Evolutionary conservation across 78 protist species (phyloP), one percentile per base, ranked within the genome.

Genomic region (Speleostelium caveatum): DNA sequence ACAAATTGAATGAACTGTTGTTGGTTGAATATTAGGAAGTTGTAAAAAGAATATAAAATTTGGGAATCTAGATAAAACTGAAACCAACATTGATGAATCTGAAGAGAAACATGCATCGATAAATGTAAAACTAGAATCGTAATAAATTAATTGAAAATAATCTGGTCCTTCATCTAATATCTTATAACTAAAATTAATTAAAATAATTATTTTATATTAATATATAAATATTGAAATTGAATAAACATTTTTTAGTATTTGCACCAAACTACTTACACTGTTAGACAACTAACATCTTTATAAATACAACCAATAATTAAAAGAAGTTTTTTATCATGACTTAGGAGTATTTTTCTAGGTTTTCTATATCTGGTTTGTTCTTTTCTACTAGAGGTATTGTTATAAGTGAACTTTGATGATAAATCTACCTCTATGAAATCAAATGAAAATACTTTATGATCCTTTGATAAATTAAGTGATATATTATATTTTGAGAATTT

Each of bases 91-190:
- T 39, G 45, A 61, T 45, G 80, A 71, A 45, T 83, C 91, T 36
- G 91, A 83, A 56, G 79, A 59, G 60, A 83, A 83, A 69, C 91
- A 83, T 41, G 91, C 91, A 69, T 83, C 91, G 32, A 83, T 41
- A 69, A 39, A 83, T 60, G 91, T 60, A 38, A 83, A 71, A 45
- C 91, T 83, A 39, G 72, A 38, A 71, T 83, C 91, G 69, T 83
- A 83, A 41, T 39, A 83, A 28, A 83, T 68, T 10, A 83, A 30
- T 59, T 83, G 80, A 49, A 83, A 69, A 60, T 83, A 69, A 60
- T 83, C 67, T 69, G 91, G 79, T 60, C 91, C 91, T 21, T 83
- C 91, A 33, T 51, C 77, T 49, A 41, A 35, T 19, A 83, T 83
- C 24, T 33, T 67, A 59, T 83, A 83, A 8, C 91, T 83, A 32